A percentile compares a stretch with the other conserved stretches of the same genome.
phyloP scores from a whole-genome alignment of 2,329 filamentous ascomycete genomes.

The Colletotrichum gigasporum region DNA sequence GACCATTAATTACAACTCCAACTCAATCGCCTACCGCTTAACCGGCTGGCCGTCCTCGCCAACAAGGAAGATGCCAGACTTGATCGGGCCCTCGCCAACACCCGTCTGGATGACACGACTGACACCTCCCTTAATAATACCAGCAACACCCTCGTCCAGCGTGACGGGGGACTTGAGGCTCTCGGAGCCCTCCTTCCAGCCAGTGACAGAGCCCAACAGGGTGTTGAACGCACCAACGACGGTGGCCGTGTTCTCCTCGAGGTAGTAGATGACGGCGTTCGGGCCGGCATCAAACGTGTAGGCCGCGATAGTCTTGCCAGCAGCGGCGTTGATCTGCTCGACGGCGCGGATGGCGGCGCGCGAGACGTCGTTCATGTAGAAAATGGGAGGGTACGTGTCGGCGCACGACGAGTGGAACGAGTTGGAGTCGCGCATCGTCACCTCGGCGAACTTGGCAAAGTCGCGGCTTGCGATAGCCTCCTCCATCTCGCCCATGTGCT shows the following conservation, averaged over 20 bases:
- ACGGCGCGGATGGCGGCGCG: conserved; percentile 88
- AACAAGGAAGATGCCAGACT: conserved; percentile 81
- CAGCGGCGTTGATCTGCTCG: conserved; percentile 84
- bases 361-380: conserved; percentile 97
- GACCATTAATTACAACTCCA: not conserved
- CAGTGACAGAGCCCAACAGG: conserved; percentile 69
- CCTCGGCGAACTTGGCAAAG: conserved; percentile 85
- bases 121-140: conserved; percentile 79
- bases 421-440: conserved; percentile 98
- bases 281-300: conserved; percentile 99
- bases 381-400: conserved; percentile 96
- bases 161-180: conserved; percentile 63
- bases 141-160: conserved; percentile 72
- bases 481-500: conserved; percentile 86
- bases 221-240: conserved; percentile 83
- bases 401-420: conserved; percentile 95
- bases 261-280: conserved; percentile 96
- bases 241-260: conserved; percentile 76
- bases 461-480: conserved; percentile 80
- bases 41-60: conserved; percentile 68
- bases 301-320: conserved; percentile 83
- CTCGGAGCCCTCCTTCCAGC: conserved; percentile 73
- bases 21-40: conserved; percentile 36
- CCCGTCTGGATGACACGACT: conserved; percentile 90
- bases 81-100: conserved; percentile 88